Base-by-base conservation (phyloP, 164 flowering plant genomes). In the Chimonanthus salicifolius region DNA sequence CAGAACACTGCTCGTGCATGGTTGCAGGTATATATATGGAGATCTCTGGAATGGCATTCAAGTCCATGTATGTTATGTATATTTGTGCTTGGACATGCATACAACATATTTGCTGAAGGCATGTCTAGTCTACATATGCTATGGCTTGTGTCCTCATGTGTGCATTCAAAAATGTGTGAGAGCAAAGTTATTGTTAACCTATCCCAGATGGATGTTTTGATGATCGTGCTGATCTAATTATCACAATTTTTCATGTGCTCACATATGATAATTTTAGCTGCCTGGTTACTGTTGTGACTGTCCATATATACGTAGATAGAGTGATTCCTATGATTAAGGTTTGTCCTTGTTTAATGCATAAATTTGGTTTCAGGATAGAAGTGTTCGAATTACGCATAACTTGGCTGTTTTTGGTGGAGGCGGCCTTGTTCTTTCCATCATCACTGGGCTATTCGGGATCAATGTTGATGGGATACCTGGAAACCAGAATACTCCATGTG, bases 401-500 rank as follows among this genome's bases (percentile, higher is more conserved):
- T 79, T 94, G 78, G 85, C 89, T 20, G 97, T 94, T 49, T 94
- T 94, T 78, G 98, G 97, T 1, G 98, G 97, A 16, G 81, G 94
- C 73, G 98, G 98, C 45, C 90, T 94, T 71, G 89, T 94, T 46
- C 94, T 94, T 70, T 80, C 98, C 43, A 85, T 94, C 74, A 84
- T 92, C 76, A 90, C 97, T 0, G 98, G 98, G 47, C 84, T 94
- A 7, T 94, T 94, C 82, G 98, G 98, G 48, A 90, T 94, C 81
- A 94, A 94, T 75, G 96, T 94, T n/a, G 98, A 94, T 74, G 98
- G 98, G 49, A 94, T 94, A 62, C 98, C 98, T 43, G 98, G 98
- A 65, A 82, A 89, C 45, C 43, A 69, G 2, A 74, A 80, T 48
- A 87, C 97, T 47, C 98, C 98, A 54, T 94, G 91, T 73, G 97